A percentile compares a stretch with the other conserved stretches of the same genome.
Conservation (phyloP, 1,284 basidiomycete species). For the Xanthoconium separans region DNA sequence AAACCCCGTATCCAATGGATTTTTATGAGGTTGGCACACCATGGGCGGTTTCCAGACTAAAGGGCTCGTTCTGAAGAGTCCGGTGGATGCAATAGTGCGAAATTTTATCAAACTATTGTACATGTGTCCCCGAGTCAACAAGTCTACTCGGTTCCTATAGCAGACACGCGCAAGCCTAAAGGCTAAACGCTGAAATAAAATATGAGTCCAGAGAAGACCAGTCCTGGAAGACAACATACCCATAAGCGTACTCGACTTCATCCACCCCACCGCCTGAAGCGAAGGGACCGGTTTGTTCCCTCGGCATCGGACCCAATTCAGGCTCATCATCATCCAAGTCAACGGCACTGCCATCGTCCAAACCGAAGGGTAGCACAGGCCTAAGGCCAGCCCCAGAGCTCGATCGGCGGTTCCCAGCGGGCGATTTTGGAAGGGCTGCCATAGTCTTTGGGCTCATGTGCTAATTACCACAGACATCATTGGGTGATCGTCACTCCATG, state of each 20-base stretch:
- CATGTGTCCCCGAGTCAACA: background rate
- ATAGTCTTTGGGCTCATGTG: conserved; percentile 94
- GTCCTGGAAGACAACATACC: conserved; percentile 41
- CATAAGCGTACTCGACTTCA: conserved; percentile 85
- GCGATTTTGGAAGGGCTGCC: conserved; percentile 86
- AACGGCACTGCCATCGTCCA: conserved; percentile 70
- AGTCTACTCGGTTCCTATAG: background rate
- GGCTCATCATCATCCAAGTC: conserved; percentile 59
- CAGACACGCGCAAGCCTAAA: background rate
- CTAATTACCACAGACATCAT: conserved; percentile 40
- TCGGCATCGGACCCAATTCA: conserved; percentile 74
- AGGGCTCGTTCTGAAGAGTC: conserved; percentile 30
- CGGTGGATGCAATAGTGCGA: background rate
- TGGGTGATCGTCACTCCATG: conserved; percentile 2
- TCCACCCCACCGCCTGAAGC: conserved; percentile 78
- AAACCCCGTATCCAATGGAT: conserved; percentile 88
- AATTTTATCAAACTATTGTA: background rate
- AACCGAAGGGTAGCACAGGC: conserved; percentile 77
- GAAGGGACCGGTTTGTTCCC: conserved; percentile 70
- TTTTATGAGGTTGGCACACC: conserved; percentile 84
- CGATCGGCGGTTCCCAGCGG: conserved; percentile 73
- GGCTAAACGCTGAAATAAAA: conserved; percentile 25
- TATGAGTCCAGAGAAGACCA: conserved; percentile 13
- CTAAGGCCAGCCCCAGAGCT: conserved; percentile 79
- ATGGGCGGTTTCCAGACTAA: conserved; percentile 65